Base-by-base conservation (phyloP, 2,329 filamentous ascomycete species). In the Neofusicoccum sp. region DNA sequence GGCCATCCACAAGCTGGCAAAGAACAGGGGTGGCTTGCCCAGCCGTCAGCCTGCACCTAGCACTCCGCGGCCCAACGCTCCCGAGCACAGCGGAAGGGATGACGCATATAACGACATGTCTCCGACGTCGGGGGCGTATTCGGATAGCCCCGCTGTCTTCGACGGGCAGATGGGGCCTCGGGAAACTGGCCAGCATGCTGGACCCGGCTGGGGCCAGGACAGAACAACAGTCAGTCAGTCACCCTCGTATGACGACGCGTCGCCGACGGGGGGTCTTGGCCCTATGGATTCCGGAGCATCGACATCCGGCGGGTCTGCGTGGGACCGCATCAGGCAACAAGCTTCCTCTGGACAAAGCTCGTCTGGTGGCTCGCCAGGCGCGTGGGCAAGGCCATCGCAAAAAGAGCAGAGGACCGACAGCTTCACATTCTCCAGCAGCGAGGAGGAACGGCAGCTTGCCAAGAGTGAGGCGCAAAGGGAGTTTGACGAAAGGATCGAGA, bases 401-500 rank as follows among this genome's bases (percentile, higher is more conserved):
- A 66, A 64, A 30, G 67, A 71, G 56, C 66, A 70, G 38, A 67
- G 61, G 20, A 68, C 73, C 6, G 79, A 82, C 58, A 74, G 72
- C 36, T 82, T 79, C 58, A 72, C 73, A 11, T 82, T 81, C 65
- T 75, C 73, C 0, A 69, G 69, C 1, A 70, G 69, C 1, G 76
- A 78, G 5, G 76, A 79, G 59, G 78, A 82, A 38, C 71, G 74
- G 26, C 73, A 75, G 47, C 65, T 71, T 30, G 79, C 78, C 11
- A 78, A 74, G 62, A 66, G 72, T 41, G 75, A 80, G 62, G 79
- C 79, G 28, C 80, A 83, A 67, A 75, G 71, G 58, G 78, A 82
- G 28, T 83, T 83, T 63, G 79, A 83, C 65, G 74, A 75, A 16
- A 70, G 77, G 44, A 63, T 83, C 4, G 81, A 83, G 64, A 73